Evolutionary conservation across 768 basidiomycete species (phyloP), one percentile per base, ranked within the genome.

Genomic region (Panellus pusillus): DNA sequence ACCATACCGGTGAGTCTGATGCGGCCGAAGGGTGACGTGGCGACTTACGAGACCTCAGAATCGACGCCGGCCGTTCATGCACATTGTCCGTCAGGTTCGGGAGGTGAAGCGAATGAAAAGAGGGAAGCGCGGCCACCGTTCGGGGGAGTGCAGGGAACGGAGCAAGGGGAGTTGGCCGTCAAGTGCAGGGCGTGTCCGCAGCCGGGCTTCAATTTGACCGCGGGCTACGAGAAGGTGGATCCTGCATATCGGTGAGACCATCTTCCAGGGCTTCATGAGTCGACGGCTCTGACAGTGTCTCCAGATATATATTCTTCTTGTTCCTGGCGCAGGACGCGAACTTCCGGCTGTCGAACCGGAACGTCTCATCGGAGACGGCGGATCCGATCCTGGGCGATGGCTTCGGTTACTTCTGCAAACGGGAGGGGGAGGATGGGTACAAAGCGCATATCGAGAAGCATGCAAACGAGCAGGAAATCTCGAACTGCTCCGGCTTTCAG

Each of bases 1-100:
- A 37, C 35, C 13, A 19, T 35, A 18, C 43, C 36, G 43, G 50
- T 62, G 15, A 41, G 28, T 29, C 38, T 3, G 11, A 50, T 17
- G 45, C 31, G 6, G 38, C 31, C 4, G 5, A 15, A 19, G 44
- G 48, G 6, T n/a, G n/a, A n/a, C n/a, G 51, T 43, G 20, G 48
- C 39, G 15, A 52, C 35, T 39, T 13, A 32, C 14, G 5, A 6
- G 1, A 8, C 6, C 3, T 2, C 12, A 52, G 50, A 53, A 61
- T 13, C 48, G 56, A 3, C 53, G 61, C 24, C 39, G 45, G 3
- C 47, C 28, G 3, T 57, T 61, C 17, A 44, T 63, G 48, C 36
- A 41, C 14, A 43, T 53, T 9, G 20, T 61, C 18, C 47, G 49
- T 2, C 32, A 52, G 36, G 56, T 43, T 38, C 27, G 58, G 27